phyloP scores from a whole-genome alignment of 108 stramenopile species.

The Halocafeteria seosinensis region DNA sequence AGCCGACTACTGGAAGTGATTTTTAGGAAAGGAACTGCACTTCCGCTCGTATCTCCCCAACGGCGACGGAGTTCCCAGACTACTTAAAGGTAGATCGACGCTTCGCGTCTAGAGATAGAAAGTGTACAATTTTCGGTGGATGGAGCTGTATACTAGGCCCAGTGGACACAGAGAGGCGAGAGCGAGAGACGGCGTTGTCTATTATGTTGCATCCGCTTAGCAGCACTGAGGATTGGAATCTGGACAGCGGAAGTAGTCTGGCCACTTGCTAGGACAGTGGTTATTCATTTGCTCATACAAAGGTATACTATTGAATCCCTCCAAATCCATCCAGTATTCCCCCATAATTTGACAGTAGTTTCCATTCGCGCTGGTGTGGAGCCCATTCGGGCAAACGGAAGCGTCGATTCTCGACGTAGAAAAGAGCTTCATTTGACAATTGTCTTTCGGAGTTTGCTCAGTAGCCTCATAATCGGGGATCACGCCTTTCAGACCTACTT shows the following conservation, averaged over 20 bases:
- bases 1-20: too few species aligned
- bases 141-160: too few species aligned
- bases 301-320: background rate
- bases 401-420: background rate
- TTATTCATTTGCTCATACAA: background rate
- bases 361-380: background rate
- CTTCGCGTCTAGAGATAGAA: too few species aligned
- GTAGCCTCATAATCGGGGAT: background rate
- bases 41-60: too few species aligned
- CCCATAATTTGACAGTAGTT: slow-evolving; percentile 5
- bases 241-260: background rate
- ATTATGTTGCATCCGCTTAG: background rate
- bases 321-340: background rate
- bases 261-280: background rate
- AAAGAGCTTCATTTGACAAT: background rate
- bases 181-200: too few species aligned
- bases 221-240: background rate
- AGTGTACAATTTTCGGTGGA: too few species aligned
- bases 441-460: slow-evolving; percentile 1
- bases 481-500: background rate
- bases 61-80: too few species aligned
- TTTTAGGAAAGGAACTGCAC: too few species aligned
- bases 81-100: too few species aligned
- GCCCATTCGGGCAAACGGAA: background rate
- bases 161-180: too few species aligned